Percentiles rank a stretch among this genome's conserved stretches.
These are phyloP conservation scores for Asterophora parasitica DNA, from an alignment of 768 basidiomycete genomes.

Conservation along the genomic window DNA sequence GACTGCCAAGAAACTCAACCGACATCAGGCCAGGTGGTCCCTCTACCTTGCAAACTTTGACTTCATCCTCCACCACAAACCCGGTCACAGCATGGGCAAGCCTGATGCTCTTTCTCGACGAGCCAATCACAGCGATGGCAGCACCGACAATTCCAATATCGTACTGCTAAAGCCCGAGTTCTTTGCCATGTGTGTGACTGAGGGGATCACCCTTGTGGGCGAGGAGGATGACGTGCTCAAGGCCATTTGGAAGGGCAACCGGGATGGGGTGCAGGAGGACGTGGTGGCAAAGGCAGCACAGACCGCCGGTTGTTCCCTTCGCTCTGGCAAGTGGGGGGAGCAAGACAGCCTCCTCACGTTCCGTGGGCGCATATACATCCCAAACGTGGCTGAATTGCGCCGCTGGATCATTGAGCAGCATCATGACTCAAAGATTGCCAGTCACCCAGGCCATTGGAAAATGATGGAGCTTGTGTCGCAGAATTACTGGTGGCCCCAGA, in stretches of 20 bases:
- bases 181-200: no score
- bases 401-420: conserved; percentile 25
- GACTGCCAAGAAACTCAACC: no score
- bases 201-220: background rate
- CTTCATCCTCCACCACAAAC: no score
- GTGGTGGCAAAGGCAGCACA: background rate
- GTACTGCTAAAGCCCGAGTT: no score
- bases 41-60: no score
- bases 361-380: conserved; percentile 9
- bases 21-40: no score
- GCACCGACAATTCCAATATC: no score
- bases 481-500: conserved; percentile 21
- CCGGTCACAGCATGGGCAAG: no score
- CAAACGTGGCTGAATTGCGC: background rate
- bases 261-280: background rate
- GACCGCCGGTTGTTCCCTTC: background rate
- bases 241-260: background rate
- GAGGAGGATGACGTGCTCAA: background rate
- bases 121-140: no score
- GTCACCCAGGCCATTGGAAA: background rate
- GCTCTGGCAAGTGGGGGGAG: conserved; percentile 14
- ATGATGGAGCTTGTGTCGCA: conserved; percentile 12
- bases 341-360: conserved; percentile 20
- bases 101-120: no score
- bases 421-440: conserved; percentile 10